Conservation (phyloP, 371 early-diverging fungal genomes). For the Rhizopus delemar region DNA sequence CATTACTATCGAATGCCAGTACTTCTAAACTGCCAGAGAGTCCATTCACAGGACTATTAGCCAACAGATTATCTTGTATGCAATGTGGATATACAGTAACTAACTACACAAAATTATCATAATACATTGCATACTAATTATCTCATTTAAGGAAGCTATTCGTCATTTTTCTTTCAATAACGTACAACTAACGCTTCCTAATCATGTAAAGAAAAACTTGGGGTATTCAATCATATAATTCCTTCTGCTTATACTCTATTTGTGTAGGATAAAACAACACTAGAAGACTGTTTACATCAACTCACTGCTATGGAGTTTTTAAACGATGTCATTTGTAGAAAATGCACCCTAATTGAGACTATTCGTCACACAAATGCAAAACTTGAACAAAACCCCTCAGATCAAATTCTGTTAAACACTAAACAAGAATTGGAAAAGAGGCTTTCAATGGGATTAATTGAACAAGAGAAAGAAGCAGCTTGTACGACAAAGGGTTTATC, state of each 20-base stretch:
- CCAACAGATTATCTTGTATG: conserved; percentile 72
- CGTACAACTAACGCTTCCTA: conserved; percentile 66
- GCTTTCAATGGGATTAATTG: conserved; percentile 11
- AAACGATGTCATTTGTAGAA: conserved; percentile 64
- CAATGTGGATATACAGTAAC: conserved; percentile 74
- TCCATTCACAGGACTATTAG: conserved; percentile 73
- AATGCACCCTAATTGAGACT: conserved; percentile 62
- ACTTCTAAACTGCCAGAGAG: conserved; percentile 28
- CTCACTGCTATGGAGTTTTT: conserved; percentile 64
- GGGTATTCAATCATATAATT: not conserved
- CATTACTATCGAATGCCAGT: not conserved
- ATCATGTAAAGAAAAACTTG: conserved; percentile 19
- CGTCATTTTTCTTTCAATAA: conserved; percentile 78
- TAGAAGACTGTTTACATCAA: conserved; percentile 60
- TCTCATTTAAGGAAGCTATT: conserved; percentile 56
- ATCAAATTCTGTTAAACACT: conserved; percentile 3
- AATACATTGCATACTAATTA: not conserved
- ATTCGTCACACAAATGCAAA: conserved; percentile 35
- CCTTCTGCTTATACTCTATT: not conserved
- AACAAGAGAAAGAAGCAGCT: conserved; percentile 18
- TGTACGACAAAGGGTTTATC: conserved; percentile 51
- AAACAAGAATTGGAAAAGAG: conserved; percentile 16
- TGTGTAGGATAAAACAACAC: conserved; percentile 37
- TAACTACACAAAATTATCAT: not conserved
- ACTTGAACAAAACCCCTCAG: conserved; percentile 12